Percentiles rank a stretch among this genome's conserved stretches.
These are phyloP conservation scores for Gossypium longicalyx DNA, from an alignment of 345 rosid species.

Conservation along the genomic window DNA sequence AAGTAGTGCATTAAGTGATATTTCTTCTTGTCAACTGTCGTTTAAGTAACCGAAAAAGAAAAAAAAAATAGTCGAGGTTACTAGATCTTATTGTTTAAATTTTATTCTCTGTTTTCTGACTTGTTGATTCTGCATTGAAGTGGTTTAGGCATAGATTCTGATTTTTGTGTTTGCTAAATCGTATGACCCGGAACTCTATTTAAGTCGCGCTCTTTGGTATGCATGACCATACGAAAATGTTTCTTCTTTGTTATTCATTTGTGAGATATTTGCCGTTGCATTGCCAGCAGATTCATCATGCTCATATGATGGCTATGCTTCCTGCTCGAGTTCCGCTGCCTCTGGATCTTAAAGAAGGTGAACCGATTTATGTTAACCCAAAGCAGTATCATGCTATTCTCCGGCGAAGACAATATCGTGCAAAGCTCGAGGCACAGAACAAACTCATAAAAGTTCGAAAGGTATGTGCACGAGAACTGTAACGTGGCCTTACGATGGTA, in stretches of 20 bases:
- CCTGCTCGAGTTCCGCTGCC: conserved; percentile 66
- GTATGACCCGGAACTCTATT: conserved; percentile 11
- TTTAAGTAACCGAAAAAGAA: not conserved
- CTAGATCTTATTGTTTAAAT: not conserved
- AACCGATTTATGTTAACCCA: conserved; percentile 72
- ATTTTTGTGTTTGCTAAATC: conserved; percentile 9
- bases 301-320: conserved; percentile 47
- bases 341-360: conserved; percentile 44
- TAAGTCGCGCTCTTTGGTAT: conserved; percentile 4
- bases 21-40: conserved; percentile 1
- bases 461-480: conserved; percentile 32
- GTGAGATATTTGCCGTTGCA: conserved; percentile 22
- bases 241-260: conserved; percentile 19
- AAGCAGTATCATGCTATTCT: conserved; percentile 82
- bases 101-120: conserved; percentile 11
- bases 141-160: conserved; percentile 17
- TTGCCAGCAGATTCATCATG: conserved; percentile 46
- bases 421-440: conserved; percentile 82
- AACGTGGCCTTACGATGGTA: not conserved
- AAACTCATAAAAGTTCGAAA: conserved; percentile 54
- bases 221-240: conserved; percentile 8
- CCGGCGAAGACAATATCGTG: conserved; percentile 74
- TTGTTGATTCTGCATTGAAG: not conserved
- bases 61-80: not conserved
- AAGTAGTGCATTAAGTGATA: conserved; percentile 6